A percentile compares a stretch with the other conserved stretches of the same genome.
These are phyloP conservation scores for Misopates orontium DNA, from an alignment of 257 asterid genomes.

Conservation along the genomic window DNA sequence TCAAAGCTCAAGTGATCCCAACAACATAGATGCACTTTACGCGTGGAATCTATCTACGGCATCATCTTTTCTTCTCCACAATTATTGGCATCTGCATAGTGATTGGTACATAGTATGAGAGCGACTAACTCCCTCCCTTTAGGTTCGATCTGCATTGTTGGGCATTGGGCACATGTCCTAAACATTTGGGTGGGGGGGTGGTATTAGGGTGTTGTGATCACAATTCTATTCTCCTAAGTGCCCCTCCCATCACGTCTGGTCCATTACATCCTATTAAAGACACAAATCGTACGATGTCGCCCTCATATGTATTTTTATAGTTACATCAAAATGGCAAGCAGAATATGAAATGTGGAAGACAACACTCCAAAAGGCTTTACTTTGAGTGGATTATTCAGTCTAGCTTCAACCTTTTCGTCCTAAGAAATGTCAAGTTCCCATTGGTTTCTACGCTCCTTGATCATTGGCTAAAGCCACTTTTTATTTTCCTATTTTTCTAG, in stretches of 20 bases:
- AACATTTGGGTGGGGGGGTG: conserved; percentile 31
- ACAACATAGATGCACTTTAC: background rate
- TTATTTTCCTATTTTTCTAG: background rate
- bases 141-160: conserved; percentile 30
- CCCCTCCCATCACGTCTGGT: conserved; percentile 24
- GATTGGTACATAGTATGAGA: conserved; percentile 34
- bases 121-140: conserved; percentile 42
- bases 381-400: conserved; percentile 21
- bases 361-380: conserved; percentile 28
- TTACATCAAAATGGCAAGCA: conserved; percentile 41
- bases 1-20: no score
- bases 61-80: background rate
- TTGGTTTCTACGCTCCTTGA: background rate
- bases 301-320: conserved; percentile 28
- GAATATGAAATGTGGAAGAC: conserved; percentile 46
- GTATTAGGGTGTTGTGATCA: conserved; percentile 31
- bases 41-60: background rate
- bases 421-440: conserved; percentile 33
- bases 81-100: conserved; percentile 1
- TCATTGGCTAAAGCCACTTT: background rate
- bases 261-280: conserved; percentile 35
- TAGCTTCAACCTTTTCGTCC: conserved; percentile 24
- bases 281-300: conserved; percentile 31
- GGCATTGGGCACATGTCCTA: conserved; percentile 50
- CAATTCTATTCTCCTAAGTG: conserved; percentile 26